These are phyloP conservation scores for Myxozyma kluyveri DNA, from an alignment of 805 yeast genomes.

Conservation along the genomic window DNA sequence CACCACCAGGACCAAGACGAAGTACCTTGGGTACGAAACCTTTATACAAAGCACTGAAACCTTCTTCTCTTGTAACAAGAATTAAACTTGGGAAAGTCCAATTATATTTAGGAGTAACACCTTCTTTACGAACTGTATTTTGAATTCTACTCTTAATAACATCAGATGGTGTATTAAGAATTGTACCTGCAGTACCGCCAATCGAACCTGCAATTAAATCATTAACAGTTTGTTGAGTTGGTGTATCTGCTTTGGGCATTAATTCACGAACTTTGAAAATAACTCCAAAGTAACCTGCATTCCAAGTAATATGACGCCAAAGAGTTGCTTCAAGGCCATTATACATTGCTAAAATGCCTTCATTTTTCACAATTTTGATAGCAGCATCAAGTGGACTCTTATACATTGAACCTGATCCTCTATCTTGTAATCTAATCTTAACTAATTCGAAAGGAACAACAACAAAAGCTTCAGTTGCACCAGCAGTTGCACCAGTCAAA, in stretches of 20 bases:
- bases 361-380: conserved; percentile 61
- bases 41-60: conserved; percentile 84
- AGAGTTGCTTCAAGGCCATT: conserved; percentile 95
- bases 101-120: conserved; percentile 80
- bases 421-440: conserved; percentile 92
- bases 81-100: conserved; percentile 85
- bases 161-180: conserved; percentile 89
- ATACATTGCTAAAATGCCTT: conserved; percentile 82
- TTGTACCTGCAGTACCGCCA: conserved; percentile 97
- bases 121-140: conserved; percentile 60
- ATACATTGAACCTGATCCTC: conserved; percentile 59
- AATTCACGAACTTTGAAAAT: conserved; percentile 80
- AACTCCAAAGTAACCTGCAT: conserved; percentile 95
- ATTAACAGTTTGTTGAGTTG: conserved; percentile 73
- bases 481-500: conserved; percentile 96
- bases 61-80: conserved; percentile 83
- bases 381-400: conserved; percentile 83
- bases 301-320: conserved; percentile 97
- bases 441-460: conserved; percentile 97
- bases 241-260: conserved; percentile 72
- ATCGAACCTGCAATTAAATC: conserved; percentile 89
- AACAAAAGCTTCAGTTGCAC: conserved; percentile 93
- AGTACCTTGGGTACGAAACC: conserved; percentile 96
- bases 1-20: conserved; percentile 99
- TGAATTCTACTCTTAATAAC: conserved; percentile 97